Evolutionary conservation across 306 rosid species (phyloP), one percentile per base, ranked within the genome.

Genomic region (Rosa persica): DNA sequence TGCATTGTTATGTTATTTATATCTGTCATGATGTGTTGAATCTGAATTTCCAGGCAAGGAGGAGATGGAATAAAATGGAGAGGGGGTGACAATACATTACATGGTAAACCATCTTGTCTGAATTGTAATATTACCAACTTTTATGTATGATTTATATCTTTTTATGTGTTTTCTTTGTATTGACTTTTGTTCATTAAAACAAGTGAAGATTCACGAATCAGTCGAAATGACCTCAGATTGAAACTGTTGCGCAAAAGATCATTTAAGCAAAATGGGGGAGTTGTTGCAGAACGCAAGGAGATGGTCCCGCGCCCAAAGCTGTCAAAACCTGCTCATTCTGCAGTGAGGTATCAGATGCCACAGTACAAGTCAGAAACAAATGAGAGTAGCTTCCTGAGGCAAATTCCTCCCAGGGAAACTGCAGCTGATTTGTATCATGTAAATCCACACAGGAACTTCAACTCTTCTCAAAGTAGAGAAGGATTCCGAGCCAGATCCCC

Each of bases 151-250:
- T 49, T 7, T 78, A 9, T 40, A 70, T 73, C 58, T 73, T 34
- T 70, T 39, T 38, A 6, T 51, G 9, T 66, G 42, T 5, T 44
- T 38, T 70, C 48, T 48, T 74, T 75, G 72, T 49, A 40, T 75
- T 78, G 76, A 78, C 81, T 62, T 15, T 70, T 64, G 44, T 74
- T 71, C 74, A 39, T 46, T 78, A 36, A 76, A 20, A 75, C 75
- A 64, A 74, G 75, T 77, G 48, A 78, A 89, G 88, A 67, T 75
- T 75, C 54, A 75, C 78, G 62, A 85, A 82, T 86, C 67, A 76
- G 49, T 82, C 84, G 67, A 47, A 77, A 84, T 70, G 94, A 90
- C 81, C 94, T 90, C 74, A 85, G 92, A 55, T 79, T 86, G 84
- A 88, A 88, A 69, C 84, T 88, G 73, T 70, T 84, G 80, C 80